Conservation (phyloP, 495 filamentous ascomycete genomes). For the Aspergillus campestris region DNA sequence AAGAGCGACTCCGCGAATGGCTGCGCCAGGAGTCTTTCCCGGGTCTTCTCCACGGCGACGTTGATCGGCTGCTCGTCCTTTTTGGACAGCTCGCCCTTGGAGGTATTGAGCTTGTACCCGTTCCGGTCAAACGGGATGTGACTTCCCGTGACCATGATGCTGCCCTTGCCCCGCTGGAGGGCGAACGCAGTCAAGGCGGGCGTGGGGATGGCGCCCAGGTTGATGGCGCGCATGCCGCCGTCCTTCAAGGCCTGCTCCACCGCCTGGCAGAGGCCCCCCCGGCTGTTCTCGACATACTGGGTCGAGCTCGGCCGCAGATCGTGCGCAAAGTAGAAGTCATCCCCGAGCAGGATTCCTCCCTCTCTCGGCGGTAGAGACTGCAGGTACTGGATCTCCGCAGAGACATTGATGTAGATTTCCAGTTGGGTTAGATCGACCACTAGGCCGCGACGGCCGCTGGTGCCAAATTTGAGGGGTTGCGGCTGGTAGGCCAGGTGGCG, state of each 20-base stretch:
- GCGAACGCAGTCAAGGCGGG: constrained; percentile 18
- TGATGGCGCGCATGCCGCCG: constrained; percentile 17
- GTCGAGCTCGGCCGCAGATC: constrained; percentile 23
- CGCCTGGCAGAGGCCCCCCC: constrained; percentile 19
- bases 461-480: constrained; percentile 19
- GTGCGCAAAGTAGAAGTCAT: constrained; percentile 23
- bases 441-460: constrained; percentile 20
- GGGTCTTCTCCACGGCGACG: constrained; percentile 8
- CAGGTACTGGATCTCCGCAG: constrained; percentile 20
- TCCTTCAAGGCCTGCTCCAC: constrained; percentile 18
- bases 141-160: constrained; percentile 25
- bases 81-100: constrained; percentile 19
- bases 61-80: constrained; percentile 22
- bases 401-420: constrained; percentile 22
- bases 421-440: constrained; percentile 21
- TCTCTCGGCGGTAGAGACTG: constrained; percentile 10
- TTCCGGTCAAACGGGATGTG: constrained; percentile 27
- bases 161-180: constrained; percentile 16
- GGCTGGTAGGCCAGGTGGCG: constrained; percentile 15
- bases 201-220: constrained; percentile 22
- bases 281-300: constrained; percentile 15
- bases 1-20: constrained; percentile 17
- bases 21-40: constrained; percentile 12
- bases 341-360: constrained; percentile 16
- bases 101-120: constrained; percentile 24